Evolutionary conservation across 2,329 filamentous ascomycete species (phyloP).

Genomic region (Coniochaeta sp.): DNA sequence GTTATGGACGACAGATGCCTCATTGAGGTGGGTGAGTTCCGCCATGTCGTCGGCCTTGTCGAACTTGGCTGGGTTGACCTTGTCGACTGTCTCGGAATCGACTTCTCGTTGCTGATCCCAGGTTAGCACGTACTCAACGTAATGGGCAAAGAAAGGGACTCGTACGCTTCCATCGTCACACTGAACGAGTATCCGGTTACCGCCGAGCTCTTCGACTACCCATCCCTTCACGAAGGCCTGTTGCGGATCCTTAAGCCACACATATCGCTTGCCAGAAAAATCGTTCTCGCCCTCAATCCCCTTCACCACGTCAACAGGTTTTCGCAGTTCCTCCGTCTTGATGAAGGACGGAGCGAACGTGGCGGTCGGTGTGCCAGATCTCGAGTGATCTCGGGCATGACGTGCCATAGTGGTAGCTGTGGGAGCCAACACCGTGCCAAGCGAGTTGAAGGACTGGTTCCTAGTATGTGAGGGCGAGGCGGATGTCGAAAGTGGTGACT

Average conservation of each 20-base stretch:
- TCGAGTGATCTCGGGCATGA: conserved; percentile 51
- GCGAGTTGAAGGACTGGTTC: conserved; percentile 58
- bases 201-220: conserved; percentile 73
- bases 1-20: conserved; percentile 96
- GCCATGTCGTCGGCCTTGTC: conserved; percentile 99
- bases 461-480: conserved; percentile 51
- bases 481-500: conserved; percentile 39
- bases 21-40: conserved; percentile 94
- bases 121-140: neutral
- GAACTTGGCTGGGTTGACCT: conserved; percentile 98
- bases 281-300: conserved; percentile 96
- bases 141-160: neutral
- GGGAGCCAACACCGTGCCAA: conserved; percentile 32
- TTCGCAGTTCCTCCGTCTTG: conserved; percentile 69
- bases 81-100: conserved; percentile 82
- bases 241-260: conserved; percentile 87
- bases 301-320: conserved; percentile 43
- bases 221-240: conserved; percentile 87
- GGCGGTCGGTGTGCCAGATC: conserved; percentile 54
- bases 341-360: conserved; percentile 98
- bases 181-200: conserved; percentile 70
- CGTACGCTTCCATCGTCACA: conserved; percentile 86
- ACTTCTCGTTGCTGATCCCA: conserved; percentile 69
- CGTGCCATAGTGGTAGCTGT: conserved; percentile 19
- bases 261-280: conserved; percentile 97